Conservation (phyloP, 768 basidiomycete genomes). For the Boletus sensibilis region DNA sequence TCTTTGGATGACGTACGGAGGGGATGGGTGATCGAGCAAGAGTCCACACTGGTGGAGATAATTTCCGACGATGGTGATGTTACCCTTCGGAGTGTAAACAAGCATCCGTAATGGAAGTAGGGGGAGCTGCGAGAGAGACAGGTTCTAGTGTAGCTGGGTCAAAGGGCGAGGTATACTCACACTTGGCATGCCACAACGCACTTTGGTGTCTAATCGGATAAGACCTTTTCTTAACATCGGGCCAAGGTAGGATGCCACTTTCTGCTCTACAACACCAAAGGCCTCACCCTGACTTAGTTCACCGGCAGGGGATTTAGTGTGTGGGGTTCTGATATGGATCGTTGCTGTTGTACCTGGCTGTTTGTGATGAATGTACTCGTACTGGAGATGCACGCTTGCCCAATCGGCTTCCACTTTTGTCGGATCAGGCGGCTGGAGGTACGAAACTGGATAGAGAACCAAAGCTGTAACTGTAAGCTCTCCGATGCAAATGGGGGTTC, state of each 20-base stretch:
- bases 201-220: conserved; percentile 76
- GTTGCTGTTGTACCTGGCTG: conserved; percentile 56
- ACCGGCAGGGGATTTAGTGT: conserved; percentile 47
- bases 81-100: conserved; percentile 92
- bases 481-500: conserved; percentile 87
- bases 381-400: conserved; percentile 66
- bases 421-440: conserved; percentile 51
- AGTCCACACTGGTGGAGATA: conserved; percentile 67
- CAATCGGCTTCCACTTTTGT: conserved; percentile 52
- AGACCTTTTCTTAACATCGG: conserved; percentile 84
- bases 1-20: conserved; percentile 60
- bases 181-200: conserved; percentile 59
- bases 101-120: conserved; percentile 83
- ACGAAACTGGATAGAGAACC: conserved; percentile 77
- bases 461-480: conserved; percentile 80
- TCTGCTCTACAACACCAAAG: conserved; percentile 86
- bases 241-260: conserved; percentile 73
- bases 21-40: conserved; percentile 77
- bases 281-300: conserved; percentile 58
- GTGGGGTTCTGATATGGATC: conserved; percentile 74
- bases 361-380: conserved; percentile 63
- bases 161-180: conserved; percentile 43
- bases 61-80: conserved; percentile 79
- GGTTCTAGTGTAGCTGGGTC: conserved; percentile 12
- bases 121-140: conserved; percentile 54